phyloP scores from a whole-genome alignment of 2,329 filamentous ascomycete genomes.

The Penicillium concentricum region DNA sequence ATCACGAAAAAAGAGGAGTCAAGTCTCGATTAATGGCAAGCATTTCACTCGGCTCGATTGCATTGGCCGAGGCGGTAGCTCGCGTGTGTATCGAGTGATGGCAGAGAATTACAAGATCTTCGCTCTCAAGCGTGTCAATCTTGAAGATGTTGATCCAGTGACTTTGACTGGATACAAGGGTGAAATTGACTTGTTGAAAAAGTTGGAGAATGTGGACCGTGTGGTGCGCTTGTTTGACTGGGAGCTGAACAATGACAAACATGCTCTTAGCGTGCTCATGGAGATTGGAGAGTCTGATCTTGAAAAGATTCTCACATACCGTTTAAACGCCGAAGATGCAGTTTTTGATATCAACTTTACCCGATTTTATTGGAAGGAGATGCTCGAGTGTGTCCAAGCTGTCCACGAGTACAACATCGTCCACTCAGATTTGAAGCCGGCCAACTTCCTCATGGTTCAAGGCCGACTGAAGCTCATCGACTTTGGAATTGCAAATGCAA shows the following conservation, averaged over 20 bases:
- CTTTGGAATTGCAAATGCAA: conserved; percentile 97
- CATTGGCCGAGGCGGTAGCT: conserved; percentile 88
- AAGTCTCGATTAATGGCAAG: conserved; percentile 86
- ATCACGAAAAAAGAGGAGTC: conserved; percentile 71
- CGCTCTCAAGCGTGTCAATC: conserved; percentile 86
- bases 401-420: conserved; percentile 91
- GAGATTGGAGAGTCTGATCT: conserved; percentile 95
- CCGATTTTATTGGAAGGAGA: conserved; percentile 98
- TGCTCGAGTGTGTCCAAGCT: conserved; percentile 90
- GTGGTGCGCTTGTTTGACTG: conserved; percentile 90
- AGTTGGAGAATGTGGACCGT: conserved; percentile 78
- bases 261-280: conserved; percentile 88
- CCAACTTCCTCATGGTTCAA: conserved; percentile 91
- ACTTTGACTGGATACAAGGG: conserved; percentile 87
- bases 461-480: conserved; percentile 94
- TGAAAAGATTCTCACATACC: conserved; percentile 75
- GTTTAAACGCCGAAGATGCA: conserved; percentile 68
- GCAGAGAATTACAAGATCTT: conserved; percentile 96
- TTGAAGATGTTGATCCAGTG: conserved; percentile 82
- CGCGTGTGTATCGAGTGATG: conserved; percentile 93
- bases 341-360: conserved; percentile 86
- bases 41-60: conserved; percentile 86
- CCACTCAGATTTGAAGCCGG: conserved; percentile 94
- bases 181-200: conserved; percentile 87
- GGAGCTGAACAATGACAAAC: conserved; percentile 90